Evolutionary conservation across 352 stramenopile species (phyloP).

Genomic region (Peronosclerospora sorghi): DNA sequence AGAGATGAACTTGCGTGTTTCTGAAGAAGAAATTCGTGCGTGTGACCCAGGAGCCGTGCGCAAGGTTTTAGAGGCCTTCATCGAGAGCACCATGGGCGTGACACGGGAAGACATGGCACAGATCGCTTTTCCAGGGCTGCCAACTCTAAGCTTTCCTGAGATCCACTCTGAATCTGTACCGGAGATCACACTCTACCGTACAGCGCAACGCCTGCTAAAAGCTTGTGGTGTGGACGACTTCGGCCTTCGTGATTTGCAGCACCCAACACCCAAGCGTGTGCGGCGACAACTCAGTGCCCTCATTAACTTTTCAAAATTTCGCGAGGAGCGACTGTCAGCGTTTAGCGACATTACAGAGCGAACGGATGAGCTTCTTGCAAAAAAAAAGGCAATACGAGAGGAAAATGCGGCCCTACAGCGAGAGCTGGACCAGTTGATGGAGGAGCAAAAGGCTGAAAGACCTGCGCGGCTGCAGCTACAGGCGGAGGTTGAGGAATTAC

Average conservation of each 20-base stretch:
- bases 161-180: conserved; percentile 90
- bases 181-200: conserved; percentile 89
- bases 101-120: conserved; percentile 87
- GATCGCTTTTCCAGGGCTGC: conserved; percentile 76
- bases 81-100: conserved; percentile 85
- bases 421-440: conserved; percentile 48
- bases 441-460: conserved; percentile 40
- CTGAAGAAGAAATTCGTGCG: conserved; percentile 81
- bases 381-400: conserved; percentile 41
- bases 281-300: conserved; percentile 89
- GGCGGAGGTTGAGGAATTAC: conserved; percentile 70
- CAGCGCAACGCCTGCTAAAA: conserved; percentile 81
- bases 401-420: conserved; percentile 48
- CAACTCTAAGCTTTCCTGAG: conserved; percentile 80
- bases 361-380: conserved; percentile 43
- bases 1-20: conserved; percentile 85
- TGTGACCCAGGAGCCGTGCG: conserved; percentile 64
- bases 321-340: conserved; percentile 84
- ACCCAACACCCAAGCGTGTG: conserved; percentile 85
- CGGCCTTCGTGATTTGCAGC: conserved; percentile 84
- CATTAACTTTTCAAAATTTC: conserved; percentile 97
- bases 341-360: conserved; percentile 79
- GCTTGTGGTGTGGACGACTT: conserved; percentile 92
- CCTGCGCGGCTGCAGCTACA: conserved; percentile 55
- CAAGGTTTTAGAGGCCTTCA: conserved; percentile 84